phyloP scores from a whole-genome alignment of 1,284 basidiomycete species.

The Melampsora americana region DNA sequence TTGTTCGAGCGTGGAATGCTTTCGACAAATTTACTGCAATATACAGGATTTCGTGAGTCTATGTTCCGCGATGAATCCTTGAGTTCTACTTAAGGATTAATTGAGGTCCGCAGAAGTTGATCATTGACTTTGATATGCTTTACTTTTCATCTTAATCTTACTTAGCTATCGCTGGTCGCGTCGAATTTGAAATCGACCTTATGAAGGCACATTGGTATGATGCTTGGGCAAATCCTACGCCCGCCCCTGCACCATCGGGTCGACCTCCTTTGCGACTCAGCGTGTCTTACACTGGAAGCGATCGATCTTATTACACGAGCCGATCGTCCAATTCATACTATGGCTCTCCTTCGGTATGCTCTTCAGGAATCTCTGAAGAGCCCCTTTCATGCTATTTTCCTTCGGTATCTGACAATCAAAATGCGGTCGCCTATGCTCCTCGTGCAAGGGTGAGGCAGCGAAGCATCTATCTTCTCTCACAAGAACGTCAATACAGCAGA shows the following conservation, averaged over 20 bases:
- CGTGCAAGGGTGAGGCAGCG: neutral
- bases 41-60: neutral
- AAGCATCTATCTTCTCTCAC: neutral
- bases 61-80: neutral
- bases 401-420: neutral
- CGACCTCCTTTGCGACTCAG: neutral
- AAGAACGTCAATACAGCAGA: neutral
- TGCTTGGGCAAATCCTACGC: neutral
- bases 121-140: no score
- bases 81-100: neutral
- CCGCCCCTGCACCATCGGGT: neutral
- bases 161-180: neutral
- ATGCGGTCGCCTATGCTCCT: neutral
- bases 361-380: neutral
- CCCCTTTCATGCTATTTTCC: neutral
- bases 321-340: neutral
- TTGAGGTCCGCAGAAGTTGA: neutral
- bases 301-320: neutral
- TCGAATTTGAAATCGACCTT: slow-evolving; percentile 3
- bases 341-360: neutral
- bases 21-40: neutral
- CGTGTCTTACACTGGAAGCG: neutral
- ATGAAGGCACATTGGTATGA: neutral
- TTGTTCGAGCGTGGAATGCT: neutral
- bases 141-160: no score